A percentile compares a stretch with the other conserved stretches of the same genome.
phyloP scores from a whole-genome alignment of 352 stramenopile species.

The Pythium chondricola region DNA sequence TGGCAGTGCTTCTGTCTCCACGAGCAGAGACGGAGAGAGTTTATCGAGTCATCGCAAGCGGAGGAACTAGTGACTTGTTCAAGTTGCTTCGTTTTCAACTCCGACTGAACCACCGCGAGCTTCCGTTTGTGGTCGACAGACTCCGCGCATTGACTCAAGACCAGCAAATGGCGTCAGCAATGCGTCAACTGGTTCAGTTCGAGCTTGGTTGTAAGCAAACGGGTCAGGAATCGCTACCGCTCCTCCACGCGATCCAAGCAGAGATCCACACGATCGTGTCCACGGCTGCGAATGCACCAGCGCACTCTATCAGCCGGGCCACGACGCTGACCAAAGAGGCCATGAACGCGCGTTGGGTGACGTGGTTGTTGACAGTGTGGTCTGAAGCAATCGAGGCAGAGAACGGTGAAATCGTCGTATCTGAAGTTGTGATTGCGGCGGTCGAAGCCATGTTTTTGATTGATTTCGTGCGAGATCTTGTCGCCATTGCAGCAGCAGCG shows the following conservation, averaged over 20 bases:
- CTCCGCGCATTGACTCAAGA: neutral
- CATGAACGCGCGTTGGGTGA: conserved; percentile 8
- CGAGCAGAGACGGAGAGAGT: neutral
- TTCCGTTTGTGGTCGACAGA: neutral
- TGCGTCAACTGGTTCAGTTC: neutral
- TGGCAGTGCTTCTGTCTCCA: conserved; percentile 4
- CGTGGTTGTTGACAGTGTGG: conserved; percentile 6
- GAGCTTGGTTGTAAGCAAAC: no score
- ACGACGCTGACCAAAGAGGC: neutral
- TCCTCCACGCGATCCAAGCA: no score
- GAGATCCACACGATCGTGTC: no score
- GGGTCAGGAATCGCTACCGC: no score
- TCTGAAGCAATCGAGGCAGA: neutral
- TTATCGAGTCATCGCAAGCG: conserved; percentile 3
- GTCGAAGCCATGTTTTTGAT: no score
- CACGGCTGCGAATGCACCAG: no score
- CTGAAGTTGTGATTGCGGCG: neutral
- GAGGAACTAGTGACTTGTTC: neutral
- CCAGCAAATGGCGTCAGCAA: neutral
- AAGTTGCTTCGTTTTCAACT: conserved; percentile 7
- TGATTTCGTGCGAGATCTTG: conserved; percentile 1
- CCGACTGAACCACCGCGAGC: neutral
- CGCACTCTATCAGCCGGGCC: neutral
- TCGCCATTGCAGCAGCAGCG: neutral
- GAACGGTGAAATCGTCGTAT: neutral